Evolutionary conservation across 177 flowering plant genomes (phyloP).

Genomic region (Vitis hybrid): DNA sequence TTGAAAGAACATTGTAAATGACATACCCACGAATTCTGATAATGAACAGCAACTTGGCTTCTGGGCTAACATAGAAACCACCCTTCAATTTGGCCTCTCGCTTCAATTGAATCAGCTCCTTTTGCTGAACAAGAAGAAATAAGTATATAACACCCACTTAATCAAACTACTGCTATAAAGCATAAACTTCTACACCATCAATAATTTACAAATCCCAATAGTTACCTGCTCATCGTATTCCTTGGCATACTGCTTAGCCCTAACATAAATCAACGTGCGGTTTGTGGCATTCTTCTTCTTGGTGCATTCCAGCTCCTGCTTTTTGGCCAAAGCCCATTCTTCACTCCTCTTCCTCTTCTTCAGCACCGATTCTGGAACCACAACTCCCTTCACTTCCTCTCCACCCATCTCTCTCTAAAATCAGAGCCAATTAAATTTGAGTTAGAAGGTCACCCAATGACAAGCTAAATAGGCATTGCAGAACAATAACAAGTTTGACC

Average conservation of each 20-base stretch:
- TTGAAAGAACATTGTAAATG: background rate
- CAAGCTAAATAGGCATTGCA: too few relatives aligned
- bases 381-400: conserved; percentile 14
- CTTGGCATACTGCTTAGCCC: conserved; percentile 33
- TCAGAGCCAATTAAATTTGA: background rate
- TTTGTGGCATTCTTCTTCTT: conserved; percentile 35
- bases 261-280: conserved; percentile 28
- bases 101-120: conserved; percentile 34
- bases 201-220: background rate
- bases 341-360: conserved; percentile 37
- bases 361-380: conserved; percentile 19
- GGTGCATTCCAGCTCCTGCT: conserved; percentile 17
- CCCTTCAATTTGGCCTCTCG: conserved; percentile 46
- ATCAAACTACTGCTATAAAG: background rate
- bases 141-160: too few relatives aligned
- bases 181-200: background rate
- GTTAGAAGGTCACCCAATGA: too few relatives aligned
- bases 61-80: conserved; percentile 43
- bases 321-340: conserved; percentile 43
- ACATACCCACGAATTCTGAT: conserved; percentile 40
- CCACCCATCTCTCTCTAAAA: conserved; percentile 8
- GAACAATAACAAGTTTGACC: too few relatives aligned
- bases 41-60: conserved; percentile 40
- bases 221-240: conserved; percentile 34
- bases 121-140: conserved; percentile 20